Evolutionary conservation across 192 early-diverging fungal genomes (phyloP), one percentile per base, ranked within the genome.

Genomic region (Linnemannia schmuckeri): DNA sequence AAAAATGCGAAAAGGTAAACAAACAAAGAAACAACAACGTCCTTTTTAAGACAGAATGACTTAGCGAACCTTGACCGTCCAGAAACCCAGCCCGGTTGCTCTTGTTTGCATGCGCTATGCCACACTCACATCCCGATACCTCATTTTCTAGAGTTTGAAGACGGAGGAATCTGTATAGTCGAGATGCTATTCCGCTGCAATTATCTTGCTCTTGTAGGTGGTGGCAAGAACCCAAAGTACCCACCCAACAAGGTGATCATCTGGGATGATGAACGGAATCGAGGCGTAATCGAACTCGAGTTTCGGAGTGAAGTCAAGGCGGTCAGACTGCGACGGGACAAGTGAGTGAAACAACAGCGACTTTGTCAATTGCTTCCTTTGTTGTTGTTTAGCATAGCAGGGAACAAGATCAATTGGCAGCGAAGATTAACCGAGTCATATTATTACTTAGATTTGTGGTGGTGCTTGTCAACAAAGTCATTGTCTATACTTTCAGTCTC

Each of bases 181-280:
- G 95, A 96, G 73, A 96, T 97, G 96, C 90, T 97, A 10, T 94
- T 95, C 82, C 90, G 96, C 9, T 95, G 95, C 75, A 97, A 98
- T 83, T 96, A 95, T 81, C 90, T 97, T 46, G 97, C 95, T 0
- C 91, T 97, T 70, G 96, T 97, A 18, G 96, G 95, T 40, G 95
- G 95, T 3, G 96, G 96, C 18, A 92, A 93, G 75, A 95, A 96
- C 76, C 96, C 97, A 61, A 91, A 92, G 81, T 96, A 95, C 72
- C 94, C 96, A n/a, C 96, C 96, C 13, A 97, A 96, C 88, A 94
- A 94, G 70, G 97, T 96, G 20, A 93, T 96, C 61, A 93, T 98
- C 70, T 98, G 96, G 92, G 97, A 98, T 77, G 96, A 96, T 77
- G 91, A 92, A 13, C 94, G 92, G 83, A 91, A 90, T 54, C 93